Base-by-base conservation (phyloP, 2,329 filamentous ascomycete species). In the Coleophoma eucalyptorum region DNA sequence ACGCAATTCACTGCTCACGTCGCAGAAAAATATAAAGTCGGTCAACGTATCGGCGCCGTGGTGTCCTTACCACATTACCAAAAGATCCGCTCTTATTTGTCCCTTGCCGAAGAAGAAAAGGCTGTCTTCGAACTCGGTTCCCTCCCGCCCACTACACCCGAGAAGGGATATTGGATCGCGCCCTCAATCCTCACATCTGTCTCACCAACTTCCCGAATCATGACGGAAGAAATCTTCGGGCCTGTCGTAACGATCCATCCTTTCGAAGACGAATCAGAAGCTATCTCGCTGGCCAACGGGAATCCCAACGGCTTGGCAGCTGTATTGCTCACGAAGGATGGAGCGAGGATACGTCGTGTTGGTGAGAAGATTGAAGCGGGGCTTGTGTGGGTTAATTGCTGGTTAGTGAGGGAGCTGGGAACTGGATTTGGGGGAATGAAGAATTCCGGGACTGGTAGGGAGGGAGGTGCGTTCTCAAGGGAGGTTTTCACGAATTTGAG, bases 281-380 rank as follows among this genome's bases (percentile, higher is more conserved):
- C 80, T 0, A 63, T 86, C 12, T 67, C 71, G 38, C 65, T 84
- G 20, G 81, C 81, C 2, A 86, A 86, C 55, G 80, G 84, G 53
- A 84, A 49, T n/a, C 47, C 47, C 7, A 49, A 49, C 37, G 47
- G 47, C 6, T 60, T 66, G 8, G 64, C 65, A 1, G 60, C 62
- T 5, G 60, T 66, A 2, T 16, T 68, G 12, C 44, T 67, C 51
- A 67, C 66, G 2, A 60, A 52, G 2, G 64, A 67, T 38, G 64
- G 61, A 1, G 58, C 52, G 2, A 55, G 63, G 21, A 64, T 64
- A 55, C 54, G 64, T 40, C 55, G 64, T 8, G 65, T 67, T 1
- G 62, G 62, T 11, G 65, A 66, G 53, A 61, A 62, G 54, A 52
- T 68, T 13, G 60, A 66, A 48, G 64, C 65, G 1, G 65, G 65